Evolutionary conservation across 345 rosid genomes (phyloP), one percentile per base, ranked within the genome.

Genomic region (Salix dunnii): DNA sequence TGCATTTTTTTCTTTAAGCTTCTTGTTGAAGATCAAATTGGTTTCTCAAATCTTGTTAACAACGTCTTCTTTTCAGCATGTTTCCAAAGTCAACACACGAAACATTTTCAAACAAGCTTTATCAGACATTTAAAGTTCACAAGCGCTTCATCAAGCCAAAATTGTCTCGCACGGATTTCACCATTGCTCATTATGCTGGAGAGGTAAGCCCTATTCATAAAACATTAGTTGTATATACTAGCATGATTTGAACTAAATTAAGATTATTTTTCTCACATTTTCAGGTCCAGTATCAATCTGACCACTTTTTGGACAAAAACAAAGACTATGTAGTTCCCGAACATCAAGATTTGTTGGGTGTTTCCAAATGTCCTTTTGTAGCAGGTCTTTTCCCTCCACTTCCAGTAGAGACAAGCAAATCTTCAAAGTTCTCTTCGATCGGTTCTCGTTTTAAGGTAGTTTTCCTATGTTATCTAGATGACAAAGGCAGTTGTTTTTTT

Each of bases 21-120:
- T 48, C n/a, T 43, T 28, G 63, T 35, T 31, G 40, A 28, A 53
- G 76, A 42, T 61, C 36, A 66, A 33, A 18, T 43, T 78, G 7
- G 66, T 40, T 73, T 40, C 81, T 30, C 78, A 62, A 48, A 64
- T 69, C 14, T 65, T 74, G 51, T 78, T 81, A 67, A 74, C 23
- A 33, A 40, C 67, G 33, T 20, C 49, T 63, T 74, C 21, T n/a
- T 78, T 88, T 73, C 90, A 96, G 99, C 80, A 96, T 96, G 99
- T 96, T 96, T 80, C 99, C 99, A 13, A 95, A 96, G 87, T 96
- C 99, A 72, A 96, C 99, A 6, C 99, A 96, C 53, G 99, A 96
- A 83, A 96, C 99, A 65, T 96, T 96, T 83, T 77, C 98, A 2
- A 91, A 93, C 77, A 96, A 91, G 90, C 94, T 96, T 35, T 93